These are phyloP conservation scores for Amanita pallidorosea DNA, from an alignment of 768 basidiomycete species.

Conservation along the genomic window DNA sequence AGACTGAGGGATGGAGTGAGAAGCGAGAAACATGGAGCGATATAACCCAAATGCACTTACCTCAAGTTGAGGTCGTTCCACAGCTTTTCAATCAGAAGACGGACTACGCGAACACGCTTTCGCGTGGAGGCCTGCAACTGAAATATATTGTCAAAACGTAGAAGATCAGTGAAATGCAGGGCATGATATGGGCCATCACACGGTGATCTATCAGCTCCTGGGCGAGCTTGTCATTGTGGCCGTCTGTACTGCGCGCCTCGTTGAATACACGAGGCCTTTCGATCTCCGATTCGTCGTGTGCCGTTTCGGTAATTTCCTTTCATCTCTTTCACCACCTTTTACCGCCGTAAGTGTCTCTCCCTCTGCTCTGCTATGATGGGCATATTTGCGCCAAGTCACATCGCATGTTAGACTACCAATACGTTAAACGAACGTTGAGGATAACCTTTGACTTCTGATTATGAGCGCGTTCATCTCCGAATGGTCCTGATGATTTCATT, in stretches of 20 bases:
- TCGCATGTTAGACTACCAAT: slow-evolving; percentile 46
- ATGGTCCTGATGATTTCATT: neutral
- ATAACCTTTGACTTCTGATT: slow-evolving; percentile 25
- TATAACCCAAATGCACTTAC: slow-evolving; percentile 3
- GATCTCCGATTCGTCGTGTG: neutral
- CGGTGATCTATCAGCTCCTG: slow-evolving; percentile 5
- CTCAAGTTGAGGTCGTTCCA: slow-evolving; percentile 1
- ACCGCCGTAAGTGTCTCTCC: neutral
- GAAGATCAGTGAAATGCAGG: slow-evolving; percentile 2
- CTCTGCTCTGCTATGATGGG: slow-evolving; percentile 23
- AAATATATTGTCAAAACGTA: neutral
- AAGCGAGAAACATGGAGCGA: slow-evolving; percentile 4
- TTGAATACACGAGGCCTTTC: slow-evolving; percentile 29
- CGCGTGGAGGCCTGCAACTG: neutral
- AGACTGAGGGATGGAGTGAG: neutral
- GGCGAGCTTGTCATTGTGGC: neutral
- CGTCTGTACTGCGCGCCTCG: slow-evolving; percentile 21
- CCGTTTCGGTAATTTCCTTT: neutral
- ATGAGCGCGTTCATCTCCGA: neutral
- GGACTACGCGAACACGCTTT: slow-evolving; percentile 1
- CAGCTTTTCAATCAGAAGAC: slow-evolving; percentile 3
- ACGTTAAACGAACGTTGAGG: slow-evolving; percentile 25
- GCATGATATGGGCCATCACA: slow-evolving; percentile 4
- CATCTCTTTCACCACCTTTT: neutral
- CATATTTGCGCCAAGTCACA: slow-evolving; percentile 24